phyloP scores from a whole-genome alignment of 2,329 filamentous ascomycete species.

The Sarocladium oryzae region DNA sequence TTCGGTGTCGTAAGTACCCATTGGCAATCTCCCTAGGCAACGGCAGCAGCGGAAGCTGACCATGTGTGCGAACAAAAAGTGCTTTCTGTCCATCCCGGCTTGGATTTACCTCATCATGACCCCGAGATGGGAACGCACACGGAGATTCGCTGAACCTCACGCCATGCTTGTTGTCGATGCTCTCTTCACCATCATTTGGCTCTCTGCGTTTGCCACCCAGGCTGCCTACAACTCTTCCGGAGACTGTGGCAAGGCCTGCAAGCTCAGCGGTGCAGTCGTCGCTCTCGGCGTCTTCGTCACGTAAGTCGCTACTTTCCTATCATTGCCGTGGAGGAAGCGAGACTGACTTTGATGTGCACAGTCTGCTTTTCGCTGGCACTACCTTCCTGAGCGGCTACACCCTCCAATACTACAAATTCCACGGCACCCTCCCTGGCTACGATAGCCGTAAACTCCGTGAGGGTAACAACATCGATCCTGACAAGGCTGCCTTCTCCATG shows the following conservation, averaged over 20 bases:
- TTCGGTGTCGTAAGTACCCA: constrained; percentile 52
- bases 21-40: background rate
- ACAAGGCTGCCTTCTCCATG: constrained; percentile 64
- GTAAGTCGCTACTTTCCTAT: constrained; percentile 34
- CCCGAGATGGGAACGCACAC: constrained; percentile 55
- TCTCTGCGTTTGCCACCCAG: constrained; percentile 60
- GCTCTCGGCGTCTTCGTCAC: constrained; percentile 56
- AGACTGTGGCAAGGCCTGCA: constrained; percentile 49
- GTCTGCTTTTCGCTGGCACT: constrained; percentile 48
- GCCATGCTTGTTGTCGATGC: constrained; percentile 53
- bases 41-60: constrained; percentile 9
- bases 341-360: constrained; percentile 20
- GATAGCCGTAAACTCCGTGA: constrained; percentile 39
- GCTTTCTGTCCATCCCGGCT: constrained; percentile 57
- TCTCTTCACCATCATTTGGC: constrained; percentile 55
- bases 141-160: constrained; percentile 54
- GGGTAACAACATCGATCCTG: constrained; percentile 53
- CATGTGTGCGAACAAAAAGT: constrained; percentile 32
- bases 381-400: constrained; percentile 54
- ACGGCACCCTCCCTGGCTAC: constrained; percentile 57
- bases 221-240: constrained; percentile 55
- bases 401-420: constrained; percentile 54
- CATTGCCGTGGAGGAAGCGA: constrained; percentile 4
- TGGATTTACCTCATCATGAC: constrained; percentile 61
- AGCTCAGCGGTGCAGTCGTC: constrained; percentile 57